Conservation (phyloP, 1,284 basidiomycete species). For the Ustilago lituana region DNA sequence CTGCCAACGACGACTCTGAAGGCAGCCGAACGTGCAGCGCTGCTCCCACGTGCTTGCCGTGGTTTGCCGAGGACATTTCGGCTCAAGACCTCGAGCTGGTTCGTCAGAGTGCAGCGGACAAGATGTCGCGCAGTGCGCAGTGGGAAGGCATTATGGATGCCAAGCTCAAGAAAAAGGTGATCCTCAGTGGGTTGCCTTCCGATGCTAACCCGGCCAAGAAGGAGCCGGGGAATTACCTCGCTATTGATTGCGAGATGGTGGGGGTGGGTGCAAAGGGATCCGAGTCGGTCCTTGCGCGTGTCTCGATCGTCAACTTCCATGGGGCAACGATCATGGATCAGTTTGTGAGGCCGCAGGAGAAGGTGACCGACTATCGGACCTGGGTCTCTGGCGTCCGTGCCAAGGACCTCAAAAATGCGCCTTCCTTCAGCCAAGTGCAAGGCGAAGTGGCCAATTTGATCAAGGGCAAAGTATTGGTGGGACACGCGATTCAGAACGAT, state of each 20-base stretch:
- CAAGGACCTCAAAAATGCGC: conserved; percentile 77
- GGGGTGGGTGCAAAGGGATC: conserved; percentile 84
- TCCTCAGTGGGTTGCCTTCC: conserved; percentile 47
- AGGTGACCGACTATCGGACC: conserved; percentile 92
- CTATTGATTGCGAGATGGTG: conserved; percentile 97
- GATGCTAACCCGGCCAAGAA: conserved; percentile 41
- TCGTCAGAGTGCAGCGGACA: conserved; percentile 27
- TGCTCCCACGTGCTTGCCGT: conserved; percentile 39
- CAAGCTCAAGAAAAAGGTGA: conserved; percentile 49
- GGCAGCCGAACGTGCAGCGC: conserved; percentile 22
- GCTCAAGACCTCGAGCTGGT: conserved; percentile 60
- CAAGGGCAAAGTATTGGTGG: conserved; percentile 84
- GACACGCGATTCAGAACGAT: conserved; percentile 93
- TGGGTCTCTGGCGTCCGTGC: conserved; percentile 87
- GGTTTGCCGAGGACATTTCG: conserved; percentile 64
- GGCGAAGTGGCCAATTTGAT: conserved; percentile 80
- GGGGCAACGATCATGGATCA: conserved; percentile 83
- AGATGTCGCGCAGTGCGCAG: conserved; percentile 36
- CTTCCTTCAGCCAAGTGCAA: conserved; percentile 82
- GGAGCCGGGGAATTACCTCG: conserved; percentile 78
- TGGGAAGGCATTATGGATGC: conserved; percentile 54
- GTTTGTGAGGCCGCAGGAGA: conserved; percentile 86
- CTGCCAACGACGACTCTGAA: conserved; percentile 1
- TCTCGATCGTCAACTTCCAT: conserved; percentile 90
- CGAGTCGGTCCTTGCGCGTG: conserved; percentile 86